These are phyloP conservation scores for Cajanus cajan DNA, from an alignment of 306 rosid species.

Conservation along the genomic window DNA sequence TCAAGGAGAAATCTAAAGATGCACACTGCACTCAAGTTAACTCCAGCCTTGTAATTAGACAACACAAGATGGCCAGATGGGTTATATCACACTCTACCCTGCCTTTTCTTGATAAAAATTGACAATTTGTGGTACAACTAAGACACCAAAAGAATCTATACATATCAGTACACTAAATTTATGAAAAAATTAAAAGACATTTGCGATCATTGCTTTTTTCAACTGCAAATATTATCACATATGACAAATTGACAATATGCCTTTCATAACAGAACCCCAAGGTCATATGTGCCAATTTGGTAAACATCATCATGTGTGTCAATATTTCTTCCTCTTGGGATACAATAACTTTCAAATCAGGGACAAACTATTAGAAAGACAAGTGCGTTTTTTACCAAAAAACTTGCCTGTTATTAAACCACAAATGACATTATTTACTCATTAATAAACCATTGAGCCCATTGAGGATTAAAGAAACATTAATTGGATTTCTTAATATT, in stretches of 20 bases:
- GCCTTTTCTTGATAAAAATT: background rate
- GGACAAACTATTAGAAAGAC: background rate
- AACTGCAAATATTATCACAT: background rate
- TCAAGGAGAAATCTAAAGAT: background rate
- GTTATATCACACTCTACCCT: background rate
- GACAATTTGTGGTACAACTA: background rate
- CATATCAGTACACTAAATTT: background rate
- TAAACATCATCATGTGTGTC: background rate
- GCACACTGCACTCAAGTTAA: background rate
- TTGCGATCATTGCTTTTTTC: background rate
- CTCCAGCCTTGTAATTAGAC: background rate
- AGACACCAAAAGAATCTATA: background rate
- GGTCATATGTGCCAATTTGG: background rate
- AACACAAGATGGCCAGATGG: background rate
- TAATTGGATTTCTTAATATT: background rate
- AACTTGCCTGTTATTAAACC: constrained; percentile 24
- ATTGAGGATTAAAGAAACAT: background rate
- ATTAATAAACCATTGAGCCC: background rate
- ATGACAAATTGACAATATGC: background rate
- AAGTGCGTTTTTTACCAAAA: constrained; percentile 8
- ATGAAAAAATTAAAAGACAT: background rate
- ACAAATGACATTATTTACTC: constrained; percentile 3
- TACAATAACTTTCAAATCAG: background rate
- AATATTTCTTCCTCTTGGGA: background rate
- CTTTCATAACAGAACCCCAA: background rate